These are phyloP conservation scores for Candida vaughaniae DNA, from an alignment of 805 yeast species.

Conservation along the genomic window DNA sequence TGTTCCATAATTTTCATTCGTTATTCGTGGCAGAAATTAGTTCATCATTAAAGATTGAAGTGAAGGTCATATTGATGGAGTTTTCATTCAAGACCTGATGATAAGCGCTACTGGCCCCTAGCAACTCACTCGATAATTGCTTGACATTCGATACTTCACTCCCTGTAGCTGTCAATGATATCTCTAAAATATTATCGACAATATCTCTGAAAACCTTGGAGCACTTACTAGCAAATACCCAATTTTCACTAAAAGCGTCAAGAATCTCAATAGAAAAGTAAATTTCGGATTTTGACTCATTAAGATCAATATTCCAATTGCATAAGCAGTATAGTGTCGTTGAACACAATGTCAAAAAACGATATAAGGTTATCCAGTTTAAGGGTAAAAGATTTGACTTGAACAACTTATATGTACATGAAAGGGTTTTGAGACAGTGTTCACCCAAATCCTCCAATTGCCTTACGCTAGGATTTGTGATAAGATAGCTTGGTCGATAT, in stretches of 20 bases:
- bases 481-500: conserved; percentile 50
- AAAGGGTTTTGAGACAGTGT: conserved; percentile 44
- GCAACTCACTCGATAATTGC: conserved; percentile 37
- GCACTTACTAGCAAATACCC: conserved; percentile 47
- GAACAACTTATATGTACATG: conserved; percentile 46
- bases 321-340: conserved; percentile 47
- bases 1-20: too few relatives aligned
- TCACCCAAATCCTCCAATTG: conserved; percentile 44
- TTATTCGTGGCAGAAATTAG: too few relatives aligned
- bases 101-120: conserved; percentile 45
- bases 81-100: conserved; percentile 47
- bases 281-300: conserved; percentile 46
- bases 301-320: conserved; percentile 45
- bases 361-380: conserved; percentile 50
- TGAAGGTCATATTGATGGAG: conserved; percentile 33
- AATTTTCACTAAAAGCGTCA: conserved; percentile 44
- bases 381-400: conserved; percentile 44
- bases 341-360: conserved; percentile 48
- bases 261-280: conserved; percentile 46
- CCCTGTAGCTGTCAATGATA: conserved; percentile 28
- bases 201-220: conserved; percentile 45
- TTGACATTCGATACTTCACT: conserved; percentile 34
- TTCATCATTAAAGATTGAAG: conserved; percentile 1
- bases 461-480: conserved; percentile 43
- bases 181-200: conserved; percentile 45